Percentiles rank a stretch among this genome's conserved stretches.
These are phyloP conservation scores for Ophiostoma sp. DNA, from an alignment of 2,329 filamentous ascomycete genomes.

Conservation along the genomic window DNA sequence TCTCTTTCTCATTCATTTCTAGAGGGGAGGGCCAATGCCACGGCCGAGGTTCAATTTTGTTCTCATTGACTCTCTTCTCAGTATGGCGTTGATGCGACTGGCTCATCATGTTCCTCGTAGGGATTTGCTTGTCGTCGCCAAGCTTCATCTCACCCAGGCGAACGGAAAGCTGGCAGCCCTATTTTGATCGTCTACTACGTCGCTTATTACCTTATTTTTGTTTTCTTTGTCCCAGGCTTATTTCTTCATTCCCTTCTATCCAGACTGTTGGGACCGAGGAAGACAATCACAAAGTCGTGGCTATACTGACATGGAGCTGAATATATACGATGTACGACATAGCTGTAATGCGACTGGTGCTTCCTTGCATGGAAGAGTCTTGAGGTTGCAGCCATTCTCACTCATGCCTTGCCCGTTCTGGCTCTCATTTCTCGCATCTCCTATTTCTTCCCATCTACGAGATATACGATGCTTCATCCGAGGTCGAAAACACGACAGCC, in stretches of 20 bases:
- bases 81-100: not conserved
- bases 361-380: not conserved
- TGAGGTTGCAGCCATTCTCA: not conserved
- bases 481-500: not conserved
- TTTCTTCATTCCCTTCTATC: not conserved
- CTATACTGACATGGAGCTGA: not conserved
- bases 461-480: not conserved
- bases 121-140: not conserved
- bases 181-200: not conserved
- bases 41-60: not conserved
- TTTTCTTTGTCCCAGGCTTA: not conserved
- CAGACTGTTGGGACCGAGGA: not conserved
- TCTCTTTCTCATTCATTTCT: not conserved
- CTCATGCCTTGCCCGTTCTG: not conserved
- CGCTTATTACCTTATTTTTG: not conserved
- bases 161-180: not conserved
- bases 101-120: not conserved
- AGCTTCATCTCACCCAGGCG: not conserved
- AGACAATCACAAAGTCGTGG: not conserved
- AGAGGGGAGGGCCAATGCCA: not conserved
- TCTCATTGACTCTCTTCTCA: not conserved
- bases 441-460: not conserved
- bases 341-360: not conserved
- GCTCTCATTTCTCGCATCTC: not conserved
- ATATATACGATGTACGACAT: not conserved